A percentile compares a stretch with the other conserved stretches of the same genome.
Conservation (phyloP, 2,329 filamentous ascomycete genomes). For the Botrytis hyacinthi region DNA sequence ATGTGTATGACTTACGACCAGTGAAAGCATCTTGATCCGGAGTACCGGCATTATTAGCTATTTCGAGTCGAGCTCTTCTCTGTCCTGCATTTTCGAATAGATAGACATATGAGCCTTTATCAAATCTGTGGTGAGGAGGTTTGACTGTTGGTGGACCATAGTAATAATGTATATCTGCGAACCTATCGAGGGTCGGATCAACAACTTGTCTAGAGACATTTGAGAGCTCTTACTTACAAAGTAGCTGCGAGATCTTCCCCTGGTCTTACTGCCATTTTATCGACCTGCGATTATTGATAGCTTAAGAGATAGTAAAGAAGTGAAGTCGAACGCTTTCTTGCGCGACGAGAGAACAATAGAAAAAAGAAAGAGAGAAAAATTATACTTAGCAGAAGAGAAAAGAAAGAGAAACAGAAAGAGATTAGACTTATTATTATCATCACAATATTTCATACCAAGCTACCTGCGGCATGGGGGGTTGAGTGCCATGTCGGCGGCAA, state of each 20-base stretch:
- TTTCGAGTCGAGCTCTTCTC: conserved; percentile 67
- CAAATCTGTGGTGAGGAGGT: conserved; percentile 76
- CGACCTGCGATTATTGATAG: conserved; percentile 21
- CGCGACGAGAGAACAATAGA: not conserved
- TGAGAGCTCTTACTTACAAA: conserved; percentile 45
- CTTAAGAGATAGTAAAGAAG: not conserved
- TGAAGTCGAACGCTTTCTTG: conserved; percentile 1
- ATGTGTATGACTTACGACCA: conserved; percentile 57
- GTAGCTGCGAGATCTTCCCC: conserved; percentile 53
- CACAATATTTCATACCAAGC: not conserved
- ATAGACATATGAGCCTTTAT: conserved; percentile 77
- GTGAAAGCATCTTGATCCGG: conserved; percentile 77
- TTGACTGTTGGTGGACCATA: conserved; percentile 65
- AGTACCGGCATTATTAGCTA: conserved; percentile 72
- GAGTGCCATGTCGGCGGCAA: conserved; percentile 18
- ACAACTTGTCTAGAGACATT: conserved; percentile 21
- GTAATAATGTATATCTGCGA: conserved; percentile 77
- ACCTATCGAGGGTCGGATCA: conserved; percentile 48
- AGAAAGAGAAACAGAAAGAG: not conserved
- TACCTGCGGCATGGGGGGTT: conserved; percentile 18
- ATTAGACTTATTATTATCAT: conserved; percentile 6
- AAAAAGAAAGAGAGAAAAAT: not conserved
- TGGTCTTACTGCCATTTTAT: conserved; percentile 47
- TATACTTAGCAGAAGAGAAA: not conserved
- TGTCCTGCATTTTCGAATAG: conserved; percentile 71